Evolutionary conservation across 176 grass and related monocot species (phyloP), one percentile per base, ranked within the genome.

Genomic region (Puccinellia tenuiflora): DNA sequence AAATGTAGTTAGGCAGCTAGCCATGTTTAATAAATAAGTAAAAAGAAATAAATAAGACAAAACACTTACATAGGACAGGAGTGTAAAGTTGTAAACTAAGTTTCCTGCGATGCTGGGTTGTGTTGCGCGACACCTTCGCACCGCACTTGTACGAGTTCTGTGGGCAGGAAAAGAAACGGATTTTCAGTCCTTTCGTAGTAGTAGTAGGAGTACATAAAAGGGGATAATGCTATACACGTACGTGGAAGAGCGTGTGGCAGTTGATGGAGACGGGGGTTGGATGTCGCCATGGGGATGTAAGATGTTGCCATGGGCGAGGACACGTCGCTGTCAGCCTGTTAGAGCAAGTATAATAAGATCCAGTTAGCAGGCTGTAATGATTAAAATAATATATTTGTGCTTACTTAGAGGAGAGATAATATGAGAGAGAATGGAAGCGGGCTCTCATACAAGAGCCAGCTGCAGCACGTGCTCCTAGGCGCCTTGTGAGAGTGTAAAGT

Each of bases 241-340:
- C 11, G 21, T 14, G 1, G 5, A 48, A 47, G 34, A 28, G 30
- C 12, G 66, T 56, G 20, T 9, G 34, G 79, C 35, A 37, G 35
- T 15, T n/a, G 71, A 55, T 1, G 40, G 53, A 63, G 38, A 60
- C 6, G 26, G 77, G 53, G 0, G 45, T 0, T 10, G 68, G 88
- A 86, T 90, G 88, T 90, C 88, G 83, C 88, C 88, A 90, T 90
- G 37, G 53, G 1, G 71, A 2, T 81, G 88, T 89, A 89, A 89
- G 42, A 53, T 89, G 88, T 85, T 71, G 88, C 33, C 88, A 90
- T 90, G 54, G 45, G 18, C 2, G 17, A 13, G 35, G 77, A 77
- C 4, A 53, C 40, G 87, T 89, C 78, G 61, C 71, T 81, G 72
- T 73, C 69, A 28, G 69, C 69, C 15, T 48, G 43, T 77, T 71